These are phyloP conservation scores for Nidula microcarpa DNA, from an alignment of 768 basidiomycete genomes.

Conservation along the genomic window DNA sequence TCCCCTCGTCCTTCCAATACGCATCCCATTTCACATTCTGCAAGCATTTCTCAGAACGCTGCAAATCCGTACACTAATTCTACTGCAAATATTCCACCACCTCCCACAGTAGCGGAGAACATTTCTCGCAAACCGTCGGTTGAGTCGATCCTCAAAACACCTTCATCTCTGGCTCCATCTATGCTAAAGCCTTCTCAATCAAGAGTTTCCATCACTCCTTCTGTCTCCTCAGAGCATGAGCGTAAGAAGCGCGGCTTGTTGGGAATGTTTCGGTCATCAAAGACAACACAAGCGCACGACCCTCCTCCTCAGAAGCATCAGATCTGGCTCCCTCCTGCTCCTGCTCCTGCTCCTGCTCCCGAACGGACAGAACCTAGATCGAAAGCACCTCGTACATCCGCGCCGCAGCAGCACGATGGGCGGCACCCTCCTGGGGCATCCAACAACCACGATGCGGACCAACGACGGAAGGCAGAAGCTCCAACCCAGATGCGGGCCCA, in stretches of 20 bases:
- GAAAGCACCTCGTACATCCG: background rate
- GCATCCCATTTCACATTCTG: background rate
- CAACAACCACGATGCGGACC: too few species aligned
- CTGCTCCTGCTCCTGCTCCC: constrained; percentile 9
- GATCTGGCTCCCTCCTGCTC: constrained; percentile 16
- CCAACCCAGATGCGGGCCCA: background rate
- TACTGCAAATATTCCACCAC: background rate
- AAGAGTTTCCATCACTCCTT: constrained; percentile 33
- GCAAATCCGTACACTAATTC: background rate
- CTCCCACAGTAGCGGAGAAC: background rate
- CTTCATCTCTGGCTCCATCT: constrained; percentile 59
- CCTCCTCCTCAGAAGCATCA: constrained; percentile 15
- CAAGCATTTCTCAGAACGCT: too few species aligned
- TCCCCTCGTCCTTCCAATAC: background rate
- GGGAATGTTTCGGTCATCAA: constrained; percentile 24
- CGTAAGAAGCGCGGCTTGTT: constrained; percentile 37
- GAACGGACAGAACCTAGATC: constrained; percentile 8
- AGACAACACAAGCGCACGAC: constrained; percentile 7
- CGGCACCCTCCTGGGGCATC: too few species aligned
- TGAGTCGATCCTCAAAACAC: constrained; percentile 57
- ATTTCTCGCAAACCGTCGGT: constrained; percentile 35
- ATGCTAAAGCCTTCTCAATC: constrained; percentile 38
- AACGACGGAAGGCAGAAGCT: too few species aligned
- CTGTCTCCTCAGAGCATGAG: constrained; percentile 33
- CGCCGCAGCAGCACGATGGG: too few species aligned